Evolutionary conservation across 352 stramenopile genomes (phyloP).

Genomic region (Globisporangium abappressorium): DNA sequence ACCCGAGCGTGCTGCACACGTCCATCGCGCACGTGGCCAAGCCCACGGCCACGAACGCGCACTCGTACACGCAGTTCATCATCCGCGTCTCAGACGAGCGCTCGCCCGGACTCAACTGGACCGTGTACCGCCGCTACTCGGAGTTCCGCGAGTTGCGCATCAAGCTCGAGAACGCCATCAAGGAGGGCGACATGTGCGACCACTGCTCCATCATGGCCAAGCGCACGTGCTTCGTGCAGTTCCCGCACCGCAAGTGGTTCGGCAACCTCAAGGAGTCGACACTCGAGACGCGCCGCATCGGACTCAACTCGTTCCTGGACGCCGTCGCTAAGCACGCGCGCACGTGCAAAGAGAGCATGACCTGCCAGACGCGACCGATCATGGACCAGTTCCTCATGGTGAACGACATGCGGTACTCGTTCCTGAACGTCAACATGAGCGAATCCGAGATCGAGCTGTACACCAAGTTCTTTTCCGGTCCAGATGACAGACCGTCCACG

Average conservation of each 20-base stretch:
- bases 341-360: constrained; percentile 65
- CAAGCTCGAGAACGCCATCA: constrained; percentile 58
- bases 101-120: constrained; percentile 66
- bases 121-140: constrained; percentile 81
- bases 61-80: constrained; percentile 81
- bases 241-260: constrained; percentile 74
- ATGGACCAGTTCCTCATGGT: constrained; percentile 89
- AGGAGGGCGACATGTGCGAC: constrained; percentile 64
- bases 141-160: constrained; percentile 79
- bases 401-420: constrained; percentile 88
- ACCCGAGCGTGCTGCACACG: constrained; percentile 63
- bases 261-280: constrained; percentile 70
- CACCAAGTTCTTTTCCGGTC: constrained; percentile 31
- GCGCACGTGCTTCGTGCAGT: constrained; percentile 79
- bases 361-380: constrained; percentile 65
- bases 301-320: constrained; percentile 77
- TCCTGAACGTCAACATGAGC: constrained; percentile 81
- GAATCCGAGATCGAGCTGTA: constrained; percentile 43
- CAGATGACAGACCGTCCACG: constrained; percentile 25
- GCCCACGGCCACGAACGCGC: constrained; percentile 45
- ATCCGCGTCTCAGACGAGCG: constrained; percentile 84
- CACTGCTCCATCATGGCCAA: constrained; percentile 80
- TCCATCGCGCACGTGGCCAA: constrained; percentile 79
- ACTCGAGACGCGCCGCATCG: constrained; percentile 67
- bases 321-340: constrained; percentile 73